Evolutionary conservation across 805 yeast species (phyloP), one percentile per base, ranked within the genome.

Genomic region (Candida sakaeoensis): DNA sequence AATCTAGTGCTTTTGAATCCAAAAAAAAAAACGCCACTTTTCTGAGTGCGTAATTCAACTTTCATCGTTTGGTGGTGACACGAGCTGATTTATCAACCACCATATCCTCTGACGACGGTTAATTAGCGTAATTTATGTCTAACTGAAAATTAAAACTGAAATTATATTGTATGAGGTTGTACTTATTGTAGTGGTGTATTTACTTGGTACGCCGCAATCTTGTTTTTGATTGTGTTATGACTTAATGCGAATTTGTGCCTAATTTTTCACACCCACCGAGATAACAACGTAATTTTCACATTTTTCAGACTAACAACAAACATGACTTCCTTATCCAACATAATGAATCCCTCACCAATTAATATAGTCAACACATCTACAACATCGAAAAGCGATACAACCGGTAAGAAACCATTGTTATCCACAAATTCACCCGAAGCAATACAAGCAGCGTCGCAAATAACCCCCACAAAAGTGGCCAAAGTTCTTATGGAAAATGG

Each of bases 391-490:
- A 6, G 6, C 6, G 32, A 28, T 8, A 28, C 12, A 10, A n/a
- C 17, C 16, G 5, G 16, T 24, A 37, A 37, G 23, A 33, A 39
- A 23, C 31, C 29, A 39, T 52, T 58, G 33, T 61, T 84, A 34
- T 78, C 86, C 4, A 87, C 96, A 0, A 82, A 90, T 28, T 83
- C 93, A 5, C 95, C 95, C 0, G 86, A 81, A 44, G 96, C 95
- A 1, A 75, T 87, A 36, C 90, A 88, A 7, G 93, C 93, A 7
- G 96, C 96, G 3, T 74, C 84, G 34, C 77, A 82, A 50, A 89
- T 89, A 19, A 88, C 96, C 0, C 85, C 95, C 5, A 77, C 81
- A 37, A 74, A 87, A 51, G 66, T 89, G 42, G 86, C 95, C 16
- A 74, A 73, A 24, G 62, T 90, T 39, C 68, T 89, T 41, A 62